These are phyloP conservation scores for Aspergillus novoparasiticus DNA, from an alignment of 2,329 filamentous ascomycete genomes.

Conservation along the genomic window DNA sequence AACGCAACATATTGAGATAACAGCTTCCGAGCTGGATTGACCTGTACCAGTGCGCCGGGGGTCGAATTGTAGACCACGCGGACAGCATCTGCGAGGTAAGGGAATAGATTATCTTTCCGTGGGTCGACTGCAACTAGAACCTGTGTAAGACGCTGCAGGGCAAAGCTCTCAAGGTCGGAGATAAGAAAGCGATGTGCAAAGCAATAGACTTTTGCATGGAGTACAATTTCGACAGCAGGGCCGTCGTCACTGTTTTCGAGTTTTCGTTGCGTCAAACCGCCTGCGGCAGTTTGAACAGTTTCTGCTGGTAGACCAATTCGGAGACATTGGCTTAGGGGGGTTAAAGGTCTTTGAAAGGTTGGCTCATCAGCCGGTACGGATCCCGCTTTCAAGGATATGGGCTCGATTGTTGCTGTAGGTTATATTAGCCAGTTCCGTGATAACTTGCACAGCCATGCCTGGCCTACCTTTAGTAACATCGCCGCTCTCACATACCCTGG, in stretches of 20 bases:
- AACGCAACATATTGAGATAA: not conserved
- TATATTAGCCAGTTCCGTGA: no score
- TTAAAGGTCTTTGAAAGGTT: not conserved
- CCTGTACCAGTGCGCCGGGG: not conserved
- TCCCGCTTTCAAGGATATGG: no score
- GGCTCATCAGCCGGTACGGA: not conserved
- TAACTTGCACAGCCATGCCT: not conserved
- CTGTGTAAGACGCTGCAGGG: not conserved
- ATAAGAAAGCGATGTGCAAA: not conserved
- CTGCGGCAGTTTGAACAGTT: not conserved
- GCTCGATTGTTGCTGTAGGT: no score
- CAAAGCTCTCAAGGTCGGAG: not conserved
- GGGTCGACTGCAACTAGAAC: not conserved
- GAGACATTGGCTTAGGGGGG: not conserved
- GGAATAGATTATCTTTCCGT: not conserved
- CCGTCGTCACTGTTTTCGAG: not conserved
- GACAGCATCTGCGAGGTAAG: not conserved
- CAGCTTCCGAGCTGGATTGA: not conserved
- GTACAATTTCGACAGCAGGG: not conserved
- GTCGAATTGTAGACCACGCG: not conserved
- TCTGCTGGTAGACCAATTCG: not conserved
- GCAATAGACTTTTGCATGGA: not conserved
- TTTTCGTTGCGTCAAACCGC: not conserved
- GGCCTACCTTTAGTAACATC: not conserved
- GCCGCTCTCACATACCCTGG: not conserved